phyloP scores from a whole-genome alignment of 371 early-diverging fungal species.

The Saksenaea oblongispora region DNA sequence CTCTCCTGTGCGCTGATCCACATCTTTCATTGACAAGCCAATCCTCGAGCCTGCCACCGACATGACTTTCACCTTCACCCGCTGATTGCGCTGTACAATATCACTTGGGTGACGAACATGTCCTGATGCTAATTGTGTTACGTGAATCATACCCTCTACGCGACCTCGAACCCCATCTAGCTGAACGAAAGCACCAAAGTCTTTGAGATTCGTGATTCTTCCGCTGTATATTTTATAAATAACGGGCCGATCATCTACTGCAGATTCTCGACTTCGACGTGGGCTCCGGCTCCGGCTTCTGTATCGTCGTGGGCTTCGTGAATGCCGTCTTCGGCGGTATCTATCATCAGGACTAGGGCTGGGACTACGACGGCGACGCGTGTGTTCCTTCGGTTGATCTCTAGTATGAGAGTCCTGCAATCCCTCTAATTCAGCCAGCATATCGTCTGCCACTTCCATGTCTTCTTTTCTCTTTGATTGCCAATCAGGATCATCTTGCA shows the following conservation, averaged over 20 bases:
- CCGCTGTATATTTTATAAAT: slow-evolving; percentile 92
- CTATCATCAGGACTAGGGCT: slow-evolving; percentile 29
- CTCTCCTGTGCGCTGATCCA: slow-evolving; percentile 88
- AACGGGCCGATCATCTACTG: slow-evolving; percentile 75
- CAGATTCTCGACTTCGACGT: slow-evolving; percentile 15
- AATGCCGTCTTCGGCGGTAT: slow-evolving; percentile 19
- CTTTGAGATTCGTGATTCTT: slow-evolving; percentile 74
- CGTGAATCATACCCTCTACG: slow-evolving; percentile 88
- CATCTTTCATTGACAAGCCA: slow-evolving; percentile 92
- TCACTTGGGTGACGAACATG: slow-evolving; percentile 83
- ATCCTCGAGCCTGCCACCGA: slow-evolving; percentile 80
- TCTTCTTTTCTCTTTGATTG: slow-evolving; percentile 48
- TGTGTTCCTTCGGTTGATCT: slow-evolving; percentile 14
- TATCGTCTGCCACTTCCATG: slow-evolving; percentile 48
- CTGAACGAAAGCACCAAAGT: slow-evolving; percentile 92
- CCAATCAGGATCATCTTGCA: slow-evolving; percentile 64
- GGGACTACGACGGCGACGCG: slow-evolving; percentile 19
- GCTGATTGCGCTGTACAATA: slow-evolving; percentile 75
- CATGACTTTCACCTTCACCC: slow-evolving; percentile 92
- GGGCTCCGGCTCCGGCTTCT: slow-evolving; percentile 39
- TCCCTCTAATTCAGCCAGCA: slow-evolving; percentile 62
- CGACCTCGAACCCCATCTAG: slow-evolving; percentile 75
- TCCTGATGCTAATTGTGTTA: slow-evolving; percentile 67
- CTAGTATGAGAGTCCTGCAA: slow-evolving; percentile 19
- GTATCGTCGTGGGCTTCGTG: slow-evolving; percentile 31